Conservation (phyloP, 805 yeast species). For the Dipodascus geniculatus region DNA sequence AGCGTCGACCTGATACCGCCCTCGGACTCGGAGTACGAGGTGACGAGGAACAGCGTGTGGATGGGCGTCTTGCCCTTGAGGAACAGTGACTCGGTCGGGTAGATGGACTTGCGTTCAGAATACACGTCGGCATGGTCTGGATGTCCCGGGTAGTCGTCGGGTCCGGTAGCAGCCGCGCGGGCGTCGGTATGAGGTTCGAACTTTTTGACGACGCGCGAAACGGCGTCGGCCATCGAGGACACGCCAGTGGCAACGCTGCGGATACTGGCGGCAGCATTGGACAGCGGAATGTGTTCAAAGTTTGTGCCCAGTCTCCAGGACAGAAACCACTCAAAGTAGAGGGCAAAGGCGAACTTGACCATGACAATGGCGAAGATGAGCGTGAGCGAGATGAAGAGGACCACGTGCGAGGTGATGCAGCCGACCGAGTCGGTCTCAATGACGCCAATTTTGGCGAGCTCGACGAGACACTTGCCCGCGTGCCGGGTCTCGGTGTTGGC, state of each 20-base stretch:
- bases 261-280: neutral
- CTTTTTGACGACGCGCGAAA: neutral
- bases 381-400: slow-evolving; percentile 53
- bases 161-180: neutral
- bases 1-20: slow-evolving; percentile 61
- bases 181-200: neutral
- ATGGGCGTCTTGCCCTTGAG: neutral
- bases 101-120: neutral
- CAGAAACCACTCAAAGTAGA: slow-evolving; percentile 69
- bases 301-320: slow-evolving; percentile 22
- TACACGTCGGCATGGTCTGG: neutral
- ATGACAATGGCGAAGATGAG: slow-evolving; percentile 62
- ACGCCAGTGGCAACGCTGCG: neutral
- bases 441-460: slow-evolving; percentile 68
- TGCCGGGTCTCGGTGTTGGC: slow-evolving; percentile 34
- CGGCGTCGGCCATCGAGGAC: neutral
- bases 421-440: slow-evolving; percentile 74
- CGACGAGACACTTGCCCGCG: slow-evolving; percentile 64
- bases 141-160: neutral
- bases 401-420: slow-evolving; percentile 67
- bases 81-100: neutral
- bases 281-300: slow-evolving; percentile 1
- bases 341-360: slow-evolving; percentile 61
- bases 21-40: slow-evolving; percentile 80
- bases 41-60: slow-evolving; percentile 53